These are phyloP conservation scores for Penicillium sp. DNA, from an alignment of 2,329 filamentous ascomycete species.

Conservation along the genomic window DNA sequence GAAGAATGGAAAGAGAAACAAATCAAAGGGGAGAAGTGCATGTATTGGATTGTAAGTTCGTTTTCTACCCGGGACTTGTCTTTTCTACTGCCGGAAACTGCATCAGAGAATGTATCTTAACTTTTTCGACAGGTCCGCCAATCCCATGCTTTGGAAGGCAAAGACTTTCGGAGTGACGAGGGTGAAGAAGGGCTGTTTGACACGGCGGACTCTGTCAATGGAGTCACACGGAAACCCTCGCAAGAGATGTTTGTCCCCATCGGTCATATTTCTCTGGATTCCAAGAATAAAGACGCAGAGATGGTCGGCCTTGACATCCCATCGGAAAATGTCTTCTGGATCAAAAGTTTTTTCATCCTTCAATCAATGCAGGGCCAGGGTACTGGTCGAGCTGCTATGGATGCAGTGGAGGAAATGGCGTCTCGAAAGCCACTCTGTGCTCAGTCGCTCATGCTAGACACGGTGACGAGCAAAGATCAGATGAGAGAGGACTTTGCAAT, in stretches of 20 bases:
- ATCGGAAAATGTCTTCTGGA: constrained; percentile 9
- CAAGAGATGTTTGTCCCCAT: constrained; percentile 6
- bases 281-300: constrained; percentile 6
- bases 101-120: neutral
- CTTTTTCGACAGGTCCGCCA: neutral
- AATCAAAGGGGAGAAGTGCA: constrained; percentile 10
- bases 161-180: too few relatives aligned
- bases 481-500: constrained; percentile 17
- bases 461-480: constrained; percentile 6
- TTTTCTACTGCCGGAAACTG: neutral
- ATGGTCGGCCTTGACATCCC: constrained; percentile 8
- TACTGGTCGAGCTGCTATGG: constrained; percentile 14
- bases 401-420: constrained; percentile 12
- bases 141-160: neutral
- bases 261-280: constrained; percentile 13
- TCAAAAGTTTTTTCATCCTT: constrained; percentile 9
- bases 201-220: constrained; percentile 10
- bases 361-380: constrained; percentile 7
- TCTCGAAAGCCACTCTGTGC: constrained; percentile 7
- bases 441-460: constrained; percentile 13
- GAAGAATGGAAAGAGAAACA: constrained; percentile 9
- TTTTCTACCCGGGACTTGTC: neutral
- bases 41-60: constrained; percentile 15
- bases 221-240: constrained; percentile 5
- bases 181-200: constrained; percentile 4